Evolutionary conservation across 345 rosid species (phyloP).

Genomic region (Xanthoceras sorbifolium): DNA sequence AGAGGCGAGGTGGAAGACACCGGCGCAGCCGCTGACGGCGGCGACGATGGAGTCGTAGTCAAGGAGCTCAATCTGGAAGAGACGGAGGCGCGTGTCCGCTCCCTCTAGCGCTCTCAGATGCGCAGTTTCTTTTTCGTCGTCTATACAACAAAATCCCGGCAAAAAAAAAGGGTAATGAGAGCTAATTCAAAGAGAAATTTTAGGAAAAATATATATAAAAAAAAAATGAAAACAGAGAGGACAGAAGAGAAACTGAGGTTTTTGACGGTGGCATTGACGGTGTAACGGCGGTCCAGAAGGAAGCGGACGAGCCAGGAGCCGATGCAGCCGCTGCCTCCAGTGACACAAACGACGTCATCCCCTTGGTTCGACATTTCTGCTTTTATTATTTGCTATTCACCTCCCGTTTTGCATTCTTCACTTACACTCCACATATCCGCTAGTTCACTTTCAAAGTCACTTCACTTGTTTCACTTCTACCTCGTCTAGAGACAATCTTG

Average conservation of each 20-base stretch:
- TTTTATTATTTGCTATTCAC: neutral
- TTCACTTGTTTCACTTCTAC: too few relatives aligned
- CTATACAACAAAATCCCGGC: constrained; percentile 32
- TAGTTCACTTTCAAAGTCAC: neutral
- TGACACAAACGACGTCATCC: constrained; percentile 75
- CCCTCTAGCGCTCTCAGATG: constrained; percentile 79
- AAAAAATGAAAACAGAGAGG: neutral
- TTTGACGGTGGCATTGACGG: constrained; percentile 82
- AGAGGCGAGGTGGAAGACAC: constrained; percentile 92
- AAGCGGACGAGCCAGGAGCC: constrained; percentile 85
- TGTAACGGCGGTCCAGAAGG: constrained; percentile 78
- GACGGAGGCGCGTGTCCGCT: constrained; percentile 77
- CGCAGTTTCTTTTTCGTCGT: constrained; percentile 75
- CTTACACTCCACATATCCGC: too few relatives aligned
- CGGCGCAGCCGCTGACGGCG: constrained; percentile 66
- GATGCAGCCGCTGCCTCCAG: constrained; percentile 93
- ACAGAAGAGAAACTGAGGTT: constrained; percentile 53
- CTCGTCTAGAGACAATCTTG: too few relatives aligned
- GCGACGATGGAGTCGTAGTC: constrained; percentile 65
- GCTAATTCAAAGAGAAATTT: neutral
- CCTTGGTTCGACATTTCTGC: constrained; percentile 40
- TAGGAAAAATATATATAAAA: neutral
- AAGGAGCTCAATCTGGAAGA: constrained; percentile 84
- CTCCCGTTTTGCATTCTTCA: neutral
- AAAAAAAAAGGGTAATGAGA: neutral